A percentile compares a stretch with the other conserved stretches of the same genome.
These are phyloP conservation scores for Rehmannia glutinosa DNA, from an alignment of 257 asterid genomes.

Conservation along the genomic window DNA sequence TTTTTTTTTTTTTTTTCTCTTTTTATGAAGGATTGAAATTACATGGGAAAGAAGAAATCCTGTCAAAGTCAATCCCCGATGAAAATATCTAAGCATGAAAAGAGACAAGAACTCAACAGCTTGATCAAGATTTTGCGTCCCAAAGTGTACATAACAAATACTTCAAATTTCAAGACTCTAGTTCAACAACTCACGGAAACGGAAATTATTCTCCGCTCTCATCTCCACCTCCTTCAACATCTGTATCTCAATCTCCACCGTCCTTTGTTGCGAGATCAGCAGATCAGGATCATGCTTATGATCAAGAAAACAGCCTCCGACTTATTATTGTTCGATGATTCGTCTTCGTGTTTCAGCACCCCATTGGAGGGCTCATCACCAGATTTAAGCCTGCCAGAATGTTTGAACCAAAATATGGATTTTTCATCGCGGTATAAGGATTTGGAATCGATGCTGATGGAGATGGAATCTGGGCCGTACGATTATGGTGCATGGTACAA, in stretches of 20 bases:
- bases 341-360: constrained; percentile 18
- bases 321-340: constrained; percentile 27
- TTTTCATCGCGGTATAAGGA: constrained; percentile 22
- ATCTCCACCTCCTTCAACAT: constrained; percentile 7
- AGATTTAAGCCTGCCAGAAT: constrained; percentile 16
- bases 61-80: neutral
- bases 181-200: constrained; percentile 45
- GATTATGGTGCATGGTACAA: constrained; percentile 3
- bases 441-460: constrained; percentile 53
- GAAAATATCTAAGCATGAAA: constrained; percentile 21
- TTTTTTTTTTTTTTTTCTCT: neutral
- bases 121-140: constrained; percentile 26
- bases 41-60: constrained; percentile 31
- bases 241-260: constrained; percentile 2
- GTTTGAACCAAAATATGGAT: constrained; percentile 18
- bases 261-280: neutral
- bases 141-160: constrained; percentile 37
- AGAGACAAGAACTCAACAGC: constrained; percentile 18
- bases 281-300: neutral
- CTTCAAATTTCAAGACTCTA: constrained; percentile 37
- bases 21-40: neutral
- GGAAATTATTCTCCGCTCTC: neutral
- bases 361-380: constrained; percentile 33
- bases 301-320: constrained; percentile 24
- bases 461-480: constrained; percentile 28